Evolutionary conservation across 108 stramenopile species (phyloP), one percentile per base, ranked within the genome.

Genomic region (Nitzschia putrida): DNA sequence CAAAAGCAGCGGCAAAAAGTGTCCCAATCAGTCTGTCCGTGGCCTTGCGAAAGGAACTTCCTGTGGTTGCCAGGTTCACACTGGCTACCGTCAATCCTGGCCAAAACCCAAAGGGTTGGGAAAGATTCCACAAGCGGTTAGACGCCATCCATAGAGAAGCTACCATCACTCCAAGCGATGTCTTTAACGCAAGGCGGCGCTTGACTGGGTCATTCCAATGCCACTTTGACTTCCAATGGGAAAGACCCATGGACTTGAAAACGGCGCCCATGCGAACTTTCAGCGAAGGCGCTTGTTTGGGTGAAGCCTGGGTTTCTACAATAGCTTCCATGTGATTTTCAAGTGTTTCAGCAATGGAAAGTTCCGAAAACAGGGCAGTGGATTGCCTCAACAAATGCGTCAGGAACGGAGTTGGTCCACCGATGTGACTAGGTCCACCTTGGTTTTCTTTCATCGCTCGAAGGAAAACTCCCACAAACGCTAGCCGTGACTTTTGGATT

Each of bases 51-150:
- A 68, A 79, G 16, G 64, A 53, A 43, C 77, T 57, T 37, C 83
- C 83, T 37, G 79, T 77, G 10, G 21, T 70, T 8, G 70, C 79
- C 8, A 83, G 65, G 47, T 69, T 83, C 2, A 83, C 72, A 44
- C 73, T 70, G 3, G 83, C 83, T 7, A 83, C 73, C 7, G 83
- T 83, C 42, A 83, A 39, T 1, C 79, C 83, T 22, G 79, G 79
- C 83, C 83, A 83, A 8, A 80, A 57, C 13, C 53, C 50, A 42
- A 78, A 70, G 3, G 83, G 79, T 21, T 69, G 57, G 8, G 83
- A 64, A 29, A 83, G 13, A 14, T 69, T 74, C 38, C 73, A 67
- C 24, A 83, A 71, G 42, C 66, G 54, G 16, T 76, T 73, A 25
- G 80, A 59, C 13, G 80, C 72, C 38, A 83, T 59, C 76, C 76